A percentile compares a stretch with the other conserved stretches of the same genome.
Conservation (phyloP, 1,139 yeast species). For the Protomyces inouyei region DNA sequence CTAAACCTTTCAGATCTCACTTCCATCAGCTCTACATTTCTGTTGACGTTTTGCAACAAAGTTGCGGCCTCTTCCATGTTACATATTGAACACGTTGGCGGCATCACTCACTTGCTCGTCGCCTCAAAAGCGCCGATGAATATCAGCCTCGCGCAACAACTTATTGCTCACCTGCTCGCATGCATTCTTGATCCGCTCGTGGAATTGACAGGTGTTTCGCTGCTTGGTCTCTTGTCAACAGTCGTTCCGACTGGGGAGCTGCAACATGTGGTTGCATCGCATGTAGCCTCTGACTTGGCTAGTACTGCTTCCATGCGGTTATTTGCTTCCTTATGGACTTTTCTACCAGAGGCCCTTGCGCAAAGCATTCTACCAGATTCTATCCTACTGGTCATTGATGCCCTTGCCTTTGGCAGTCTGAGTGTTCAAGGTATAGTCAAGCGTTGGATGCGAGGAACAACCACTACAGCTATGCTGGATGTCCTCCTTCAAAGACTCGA, state of each 20-base stretch:
- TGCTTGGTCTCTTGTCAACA: background rate
- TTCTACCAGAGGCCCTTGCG: background rate
- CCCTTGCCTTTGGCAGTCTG: background rate
- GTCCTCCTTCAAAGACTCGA: background rate
- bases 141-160: background rate
- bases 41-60: background rate
- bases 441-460: background rate
- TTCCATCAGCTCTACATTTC: background rate
- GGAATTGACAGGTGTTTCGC: background rate
- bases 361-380: background rate
- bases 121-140: background rate
- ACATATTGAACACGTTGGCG: background rate
- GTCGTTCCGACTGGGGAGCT: background rate
- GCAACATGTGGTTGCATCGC: background rate
- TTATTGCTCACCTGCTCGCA: background rate
- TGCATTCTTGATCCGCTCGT: background rate
- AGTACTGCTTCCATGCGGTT: background rate
- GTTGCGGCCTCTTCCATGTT: background rate
- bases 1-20: background rate
- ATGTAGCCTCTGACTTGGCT: background rate
- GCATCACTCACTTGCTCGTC: background rate
- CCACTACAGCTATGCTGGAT: background rate
- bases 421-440: background rate
- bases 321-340: constrained; percentile 9
- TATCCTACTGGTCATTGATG: background rate